Evolutionary conservation across 1,284 basidiomycete species (phyloP), one percentile per base, ranked within the genome.

Genomic region (Butyriboletus appendiculatus): DNA sequence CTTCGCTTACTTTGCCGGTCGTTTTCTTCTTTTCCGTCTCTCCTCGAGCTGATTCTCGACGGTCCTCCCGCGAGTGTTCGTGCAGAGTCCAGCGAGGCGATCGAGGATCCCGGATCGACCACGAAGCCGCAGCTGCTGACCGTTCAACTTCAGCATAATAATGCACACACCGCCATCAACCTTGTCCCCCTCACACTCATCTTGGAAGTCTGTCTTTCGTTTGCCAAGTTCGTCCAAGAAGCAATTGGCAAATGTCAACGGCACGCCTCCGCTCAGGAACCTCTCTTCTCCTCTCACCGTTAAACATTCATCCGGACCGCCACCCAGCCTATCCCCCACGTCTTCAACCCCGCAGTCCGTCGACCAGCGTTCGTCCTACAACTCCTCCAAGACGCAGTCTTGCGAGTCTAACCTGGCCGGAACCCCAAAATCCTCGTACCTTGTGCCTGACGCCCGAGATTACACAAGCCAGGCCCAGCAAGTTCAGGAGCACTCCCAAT

Each of bases 321-420:
- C 79, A 33, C 68, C 76, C 39, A 79, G 75, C 46, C 67, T 78
- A 41, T 75, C 81, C 14, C 74, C 82, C 52, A 78, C 81, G 15
- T 82, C 82, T 24, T 72, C 75, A 22, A 76, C 80, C 18, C 73
- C 77, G 50, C 67, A 75, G 30, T 71, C 74, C 41, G 52, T 75
- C 68, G 55, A 84, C 69, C 80, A 81, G 51, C 79, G 86, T 46
- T 85, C 80, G 40, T 90, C 88, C 6, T 88, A 81, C 71, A 86
- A 84, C 64, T 90, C 88, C 11, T 88, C 86, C 39, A 81, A 81
- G 60, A 84, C 85, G 0, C 80, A 81, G 57, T 88, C 87, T 11
- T 84, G 77, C 60, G 86, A 87, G 63, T 88, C 85, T 2, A 81
- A 80, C 66, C 67, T 63, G 33, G 69, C 42, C 47, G 65, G 60